These are phyloP conservation scores for Calamus simplicifolius DNA, from an alignment of 176 grass and related monocot species.

Conservation along the genomic window DNA sequence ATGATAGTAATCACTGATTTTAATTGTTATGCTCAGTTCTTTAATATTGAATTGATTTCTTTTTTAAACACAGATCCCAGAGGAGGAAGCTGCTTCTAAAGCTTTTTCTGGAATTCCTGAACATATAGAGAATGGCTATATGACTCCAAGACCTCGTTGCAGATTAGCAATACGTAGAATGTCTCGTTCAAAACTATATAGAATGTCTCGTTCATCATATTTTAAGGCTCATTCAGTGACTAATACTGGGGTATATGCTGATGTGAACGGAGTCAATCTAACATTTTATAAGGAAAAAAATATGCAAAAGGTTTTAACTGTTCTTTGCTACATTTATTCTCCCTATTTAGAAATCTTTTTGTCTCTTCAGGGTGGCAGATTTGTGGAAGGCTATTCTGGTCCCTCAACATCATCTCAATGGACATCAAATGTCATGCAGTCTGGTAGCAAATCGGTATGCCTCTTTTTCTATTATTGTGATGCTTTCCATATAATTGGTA, in stretches of 20 bases:
- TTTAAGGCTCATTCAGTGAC: slow-evolving; percentile 35
- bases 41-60: slow-evolving; percentile 1
- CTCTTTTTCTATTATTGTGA: neutral
- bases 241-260: neutral
- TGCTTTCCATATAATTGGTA: neutral
- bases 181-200: no score
- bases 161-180: slow-evolving; percentile 39
- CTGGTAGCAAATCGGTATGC: slow-evolving; percentile 40
- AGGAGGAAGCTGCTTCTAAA: slow-evolving; percentile 51
- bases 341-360: neutral
- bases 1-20: slow-evolving; percentile 10
- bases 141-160: slow-evolving; percentile 19
- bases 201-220: slow-evolving; percentile 51
- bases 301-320: neutral
- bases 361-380: slow-evolving; percentile 27
- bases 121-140: slow-evolving; percentile 9
- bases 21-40: slow-evolving; percentile 9
- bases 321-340: slow-evolving; percentile 1
- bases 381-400: slow-evolving; percentile 21
- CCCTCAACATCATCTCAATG: slow-evolving; percentile 23
- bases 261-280: neutral
- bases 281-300: slow-evolving; percentile 8
- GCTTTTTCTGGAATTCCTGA: slow-evolving; percentile 24
- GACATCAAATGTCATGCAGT: slow-evolving; percentile 18
- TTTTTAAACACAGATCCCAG: neutral